Base-by-base conservation (phyloP, 768 basidiomycete species). In the Cantharellus cinnabarinus region DNA sequence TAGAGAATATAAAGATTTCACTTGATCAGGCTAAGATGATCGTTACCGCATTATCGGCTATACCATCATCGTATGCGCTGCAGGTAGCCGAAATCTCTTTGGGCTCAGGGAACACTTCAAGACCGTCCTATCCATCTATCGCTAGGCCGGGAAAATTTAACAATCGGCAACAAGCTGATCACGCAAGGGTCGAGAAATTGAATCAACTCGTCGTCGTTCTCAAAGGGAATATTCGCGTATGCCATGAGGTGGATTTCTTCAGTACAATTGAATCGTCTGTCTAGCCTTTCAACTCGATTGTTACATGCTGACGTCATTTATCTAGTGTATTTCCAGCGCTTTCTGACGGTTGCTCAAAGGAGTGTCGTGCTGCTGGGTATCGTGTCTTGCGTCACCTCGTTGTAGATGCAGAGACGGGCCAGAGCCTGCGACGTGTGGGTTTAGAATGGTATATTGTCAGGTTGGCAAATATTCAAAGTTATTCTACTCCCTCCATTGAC, bases 361-460 rank as follows among this genome's bases (percentile, higher is more conserved):
- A 82, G 55, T 80, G 84, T 64, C 79, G 89, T 42, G 81, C 91
- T 5, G 80, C 81, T 2, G 85, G 83, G 0, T 98, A 94, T 69
- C 77, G 90, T 50, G 74, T 93, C 2, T 74, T 97, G 15, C 79
- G 94, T 20, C 82, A 91, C 65, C 71, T 78, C 1, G 67, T 93
- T 3, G 78, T 89, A 3, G 89, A 91, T 64, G 66, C 72, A 0
- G 75, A 82, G n/a, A 80, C 81, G 0, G 83, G 89, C 52, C 76
- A 77, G 59, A 74, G 72, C 29, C 71, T 95, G 40, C 75, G 77
- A 7, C 73, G 74, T 59, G 76, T 79, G 29, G 76, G 82, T 15
- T 68, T 95, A 41, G 89, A 95, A 64, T 91, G 88, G 83, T 89
- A 87, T 66, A 79, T 98, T 52, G 79, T 97, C 63, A 85, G 85